Conservation (phyloP, 2,329 filamentous ascomycete genomes). For the Lasiodiplodia theobromae region DNA sequence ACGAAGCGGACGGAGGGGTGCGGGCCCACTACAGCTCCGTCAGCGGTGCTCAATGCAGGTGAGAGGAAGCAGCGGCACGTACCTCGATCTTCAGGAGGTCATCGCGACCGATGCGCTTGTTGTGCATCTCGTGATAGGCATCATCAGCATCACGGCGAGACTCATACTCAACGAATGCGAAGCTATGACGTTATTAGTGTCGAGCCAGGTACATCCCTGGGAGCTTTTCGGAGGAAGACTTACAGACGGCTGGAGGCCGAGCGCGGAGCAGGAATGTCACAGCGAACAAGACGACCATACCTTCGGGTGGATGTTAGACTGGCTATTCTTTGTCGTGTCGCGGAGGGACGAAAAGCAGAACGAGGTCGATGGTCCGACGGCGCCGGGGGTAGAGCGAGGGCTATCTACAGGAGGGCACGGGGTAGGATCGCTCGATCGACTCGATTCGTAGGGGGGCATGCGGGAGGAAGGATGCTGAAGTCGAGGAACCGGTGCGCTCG, state of each 20-base stretch:
- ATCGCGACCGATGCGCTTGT: slow-evolving; percentile 96
- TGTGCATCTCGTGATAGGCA: slow-evolving; percentile 99
- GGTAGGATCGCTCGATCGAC: slow-evolving; percentile 45
- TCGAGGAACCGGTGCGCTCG: slow-evolving; percentile 32
- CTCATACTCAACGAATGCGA: slow-evolving; percentile 99
- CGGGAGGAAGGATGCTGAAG: slow-evolving; percentile 43
- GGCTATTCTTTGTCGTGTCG: slow-evolving; percentile 26
- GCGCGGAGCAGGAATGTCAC: slow-evolving; percentile 95
- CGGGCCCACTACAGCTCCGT: slow-evolving; percentile 82
- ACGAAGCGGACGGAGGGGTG: slow-evolving; percentile 95
- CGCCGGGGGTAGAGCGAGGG: slow-evolving; percentile 32
- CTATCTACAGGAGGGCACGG: slow-evolving; percentile 40
- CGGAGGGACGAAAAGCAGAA: slow-evolving; percentile 33
- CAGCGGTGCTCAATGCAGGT: slow-evolving; percentile 30
- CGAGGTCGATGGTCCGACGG: slow-evolving; percentile 32
- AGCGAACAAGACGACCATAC: slow-evolving; percentile 96
- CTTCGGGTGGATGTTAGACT: slow-evolving; percentile 65
- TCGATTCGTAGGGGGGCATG: slow-evolving; percentile 26
- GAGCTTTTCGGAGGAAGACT: slow-evolving; percentile 54
- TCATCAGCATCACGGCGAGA: slow-evolving; percentile 97
- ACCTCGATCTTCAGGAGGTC: slow-evolving; percentile 98
- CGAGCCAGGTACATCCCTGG: slow-evolving; percentile 16
- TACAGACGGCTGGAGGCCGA: slow-evolving; percentile 95
- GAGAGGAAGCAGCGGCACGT: slow-evolving; percentile 40
- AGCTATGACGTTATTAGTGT: slow-evolving; percentile 59